Percentiles rank a stretch among this genome's conserved stretches.
Evolutionary conservation across 192 early-diverging fungal genomes (phyloP).

Genomic region (Chytriomyces sp.): DNA sequence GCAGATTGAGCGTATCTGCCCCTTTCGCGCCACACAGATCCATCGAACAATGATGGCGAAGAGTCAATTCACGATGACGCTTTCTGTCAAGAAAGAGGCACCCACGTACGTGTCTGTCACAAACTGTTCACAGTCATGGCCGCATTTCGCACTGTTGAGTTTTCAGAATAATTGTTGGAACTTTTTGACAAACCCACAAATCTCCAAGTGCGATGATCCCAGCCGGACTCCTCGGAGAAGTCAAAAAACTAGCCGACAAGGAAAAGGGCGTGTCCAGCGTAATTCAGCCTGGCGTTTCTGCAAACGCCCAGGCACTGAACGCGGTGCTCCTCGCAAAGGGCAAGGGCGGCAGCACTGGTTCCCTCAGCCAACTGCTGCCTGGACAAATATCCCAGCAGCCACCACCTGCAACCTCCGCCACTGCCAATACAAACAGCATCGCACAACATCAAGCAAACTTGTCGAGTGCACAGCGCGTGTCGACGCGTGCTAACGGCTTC

Average conservation of each 20-base stretch:
- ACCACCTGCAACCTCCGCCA: neutral
- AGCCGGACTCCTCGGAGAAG: conserved; percentile 18
- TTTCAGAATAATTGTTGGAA: neutral
- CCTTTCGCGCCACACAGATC: too few species aligned
- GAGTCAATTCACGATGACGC: too few species aligned
- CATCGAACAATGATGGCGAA: too few species aligned
- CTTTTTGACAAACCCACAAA: neutral
- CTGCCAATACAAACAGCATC: neutral
- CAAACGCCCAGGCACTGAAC: neutral
- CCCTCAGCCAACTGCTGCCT: neutral
- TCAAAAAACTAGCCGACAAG: conserved; percentile 22
- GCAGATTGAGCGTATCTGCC: too few species aligned
- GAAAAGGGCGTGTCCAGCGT: neutral
- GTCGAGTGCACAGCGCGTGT: neutral
- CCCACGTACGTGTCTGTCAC: too few species aligned
- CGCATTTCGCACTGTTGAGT: too few species aligned
- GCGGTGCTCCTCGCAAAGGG: neutral
- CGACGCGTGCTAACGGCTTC: conserved; percentile 24
- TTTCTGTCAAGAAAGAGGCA: too few species aligned
- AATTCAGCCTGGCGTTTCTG: neutral
- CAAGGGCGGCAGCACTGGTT: neutral
- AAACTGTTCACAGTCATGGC: too few species aligned
- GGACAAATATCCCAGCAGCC: neutral
- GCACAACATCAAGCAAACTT: conserved; percentile 30
- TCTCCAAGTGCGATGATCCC: conserved; percentile 16